A percentile compares a stretch with the other conserved stretches of the same genome.
Conservation (phyloP, 345 rosid species). For the Clausena lansium region DNA sequence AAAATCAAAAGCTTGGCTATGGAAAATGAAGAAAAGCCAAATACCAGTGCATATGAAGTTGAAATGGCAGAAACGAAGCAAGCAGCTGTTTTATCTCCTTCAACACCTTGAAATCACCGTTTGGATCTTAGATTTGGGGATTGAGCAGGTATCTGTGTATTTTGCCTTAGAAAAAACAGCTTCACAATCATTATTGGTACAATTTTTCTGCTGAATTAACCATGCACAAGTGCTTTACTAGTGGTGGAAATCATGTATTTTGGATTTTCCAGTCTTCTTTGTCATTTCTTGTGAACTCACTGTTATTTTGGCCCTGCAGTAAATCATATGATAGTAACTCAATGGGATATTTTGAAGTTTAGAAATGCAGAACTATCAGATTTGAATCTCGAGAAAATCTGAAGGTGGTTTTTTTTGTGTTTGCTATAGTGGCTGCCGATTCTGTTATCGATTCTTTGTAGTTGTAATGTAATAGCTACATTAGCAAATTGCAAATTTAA, state of each 20-base stretch:
- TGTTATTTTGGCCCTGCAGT: not conserved
- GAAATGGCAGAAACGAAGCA: slow-evolving; percentile 58
- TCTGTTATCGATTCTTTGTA: not conserved
- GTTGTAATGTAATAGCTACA: slow-evolving; percentile 12
- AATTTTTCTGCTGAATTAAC: not conserved
- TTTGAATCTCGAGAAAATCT: not conserved
- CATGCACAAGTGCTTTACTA: not conserved
- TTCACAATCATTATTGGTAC: not conserved
- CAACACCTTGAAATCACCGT: slow-evolving; percentile 30
- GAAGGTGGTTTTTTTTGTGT: not conserved
- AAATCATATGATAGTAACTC: slow-evolving; percentile 1
- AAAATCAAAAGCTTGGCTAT: slow-evolving; percentile 39
- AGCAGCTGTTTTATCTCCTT: slow-evolving; percentile 24
- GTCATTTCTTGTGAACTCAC: slow-evolving; percentile 1
- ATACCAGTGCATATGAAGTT: slow-evolving; percentile 38
- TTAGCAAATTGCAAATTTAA: not conserved
- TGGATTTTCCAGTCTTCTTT: not conserved
- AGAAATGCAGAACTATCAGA: slow-evolving; percentile 3
- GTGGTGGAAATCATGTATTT: not conserved
- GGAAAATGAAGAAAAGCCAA: slow-evolving; percentile 30
- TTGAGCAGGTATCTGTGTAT: slow-evolving; percentile 9
- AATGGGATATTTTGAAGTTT: not conserved
- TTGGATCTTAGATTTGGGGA: not conserved
- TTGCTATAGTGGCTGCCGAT: not conserved
- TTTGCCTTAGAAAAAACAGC: not conserved